Percentiles rank a stretch among this genome's conserved stretches.
These are phyloP conservation scores for Trichophyton verrucosum DNA, from an alignment of 2,329 filamentous ascomycete genomes.

Conservation along the genomic window DNA sequence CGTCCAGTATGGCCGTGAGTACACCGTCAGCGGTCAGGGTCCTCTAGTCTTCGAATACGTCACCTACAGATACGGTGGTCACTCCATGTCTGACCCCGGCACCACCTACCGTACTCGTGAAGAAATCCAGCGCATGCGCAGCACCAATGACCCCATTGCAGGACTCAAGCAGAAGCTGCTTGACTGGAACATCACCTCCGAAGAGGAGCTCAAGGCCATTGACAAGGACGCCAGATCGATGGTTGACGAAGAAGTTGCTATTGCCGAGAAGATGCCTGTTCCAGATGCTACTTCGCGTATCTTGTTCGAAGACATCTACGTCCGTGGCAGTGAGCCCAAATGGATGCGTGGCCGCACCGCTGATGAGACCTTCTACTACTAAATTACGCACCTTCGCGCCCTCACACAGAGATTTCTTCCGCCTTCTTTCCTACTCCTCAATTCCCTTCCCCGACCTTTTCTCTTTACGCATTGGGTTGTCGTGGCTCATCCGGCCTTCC, in stretches of 20 bases:
- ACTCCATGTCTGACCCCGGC: constrained; percentile 99
- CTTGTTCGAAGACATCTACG: constrained; percentile 94
- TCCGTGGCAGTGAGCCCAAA: constrained; percentile 70
- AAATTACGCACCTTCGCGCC: constrained; percentile 19
- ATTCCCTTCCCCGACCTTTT: background rate
- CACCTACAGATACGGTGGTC: constrained; percentile 96
- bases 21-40: constrained; percentile 68
- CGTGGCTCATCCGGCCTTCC: background rate
- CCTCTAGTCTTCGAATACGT: constrained; percentile 97
- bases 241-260: constrained; percentile 81
- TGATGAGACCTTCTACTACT: constrained; percentile 84
- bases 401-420: background rate
- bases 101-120: constrained; percentile 98
- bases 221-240: constrained; percentile 83
- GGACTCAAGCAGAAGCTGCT: constrained; percentile 96
- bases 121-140: constrained; percentile 99
- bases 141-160: constrained; percentile 94
- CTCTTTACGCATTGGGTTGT: background rate
- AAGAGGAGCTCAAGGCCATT: constrained; percentile 91
- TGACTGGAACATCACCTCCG: constrained; percentile 80
- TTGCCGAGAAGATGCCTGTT: constrained; percentile 73
- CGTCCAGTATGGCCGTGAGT: constrained; percentile 86
- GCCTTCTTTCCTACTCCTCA: background rate
- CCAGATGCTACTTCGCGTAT: constrained; percentile 72
- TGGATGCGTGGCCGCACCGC: constrained; percentile 77